Base-by-base conservation (phyloP, 768 basidiomycete species). In the Boletus huronensis region DNA sequence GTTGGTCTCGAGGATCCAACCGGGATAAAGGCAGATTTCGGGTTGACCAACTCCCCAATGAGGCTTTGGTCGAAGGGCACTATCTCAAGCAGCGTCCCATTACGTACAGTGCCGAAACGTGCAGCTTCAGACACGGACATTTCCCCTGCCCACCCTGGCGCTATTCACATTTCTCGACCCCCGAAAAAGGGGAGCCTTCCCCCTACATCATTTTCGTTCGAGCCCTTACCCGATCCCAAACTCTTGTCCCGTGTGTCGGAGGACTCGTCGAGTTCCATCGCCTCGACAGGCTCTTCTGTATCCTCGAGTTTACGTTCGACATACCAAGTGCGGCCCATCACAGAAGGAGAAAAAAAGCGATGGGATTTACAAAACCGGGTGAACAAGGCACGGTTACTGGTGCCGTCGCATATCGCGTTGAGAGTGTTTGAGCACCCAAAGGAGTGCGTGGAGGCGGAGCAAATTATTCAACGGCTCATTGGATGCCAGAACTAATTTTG, bases 391-490 rank as follows among this genome's bases (percentile, higher is more conserved):
- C 72, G 87, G 51, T 75, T 73, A 58, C 70, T 77, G 64, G 80
- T 89, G 63, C 85, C 87, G 5, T 60, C 68, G 29, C 73, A 81
- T 58, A 75, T 90, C 10, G 69, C 73, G 19, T 68, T 92, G 63
- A 77, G 88, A 49, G 67, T 91, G 26, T 93, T 93, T 66, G 78
- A 82, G 60, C 69, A 81, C 39, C 85, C 90, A 10, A 71, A 62
- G 58, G 88, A 93, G 61, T 91, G 89, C 64, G 74, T 79, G 16
- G 90, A 92, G 69, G 79, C 77, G 23, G 71, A 70, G 35, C 70
- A 75, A 44, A 73, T 82, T 53, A 62, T 82, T 47, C 63, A 44
- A 17, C 55, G 34, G 35, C 31, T 65, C 25, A 31, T 29, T 29
- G 40, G n/a, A 13, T 39, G 36, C 36, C 19, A 21, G 36, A 40